Conservation (phyloP, 257 asterid species). For the Nicotiana benthamiana region DNA sequence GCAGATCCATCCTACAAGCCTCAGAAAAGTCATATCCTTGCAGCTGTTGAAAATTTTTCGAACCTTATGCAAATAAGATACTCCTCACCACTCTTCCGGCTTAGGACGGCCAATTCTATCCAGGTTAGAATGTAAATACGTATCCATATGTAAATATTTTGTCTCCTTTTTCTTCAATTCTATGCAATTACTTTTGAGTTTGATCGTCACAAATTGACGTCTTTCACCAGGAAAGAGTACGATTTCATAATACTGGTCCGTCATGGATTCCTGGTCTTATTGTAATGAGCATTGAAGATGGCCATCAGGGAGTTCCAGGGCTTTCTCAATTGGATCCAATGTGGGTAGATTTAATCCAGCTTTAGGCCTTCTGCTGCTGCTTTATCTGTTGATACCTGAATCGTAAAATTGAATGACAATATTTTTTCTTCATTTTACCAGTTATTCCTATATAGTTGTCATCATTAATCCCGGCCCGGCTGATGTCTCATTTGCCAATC, state of each 20-base stretch:
- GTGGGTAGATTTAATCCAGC: slow-evolving; percentile 28
- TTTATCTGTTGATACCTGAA: slow-evolving; percentile 10
- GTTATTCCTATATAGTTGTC: slow-evolving; percentile 61
- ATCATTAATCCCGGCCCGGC: slow-evolving; percentile 57
- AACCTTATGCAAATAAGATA: slow-evolving; percentile 64
- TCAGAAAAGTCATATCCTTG: slow-evolving; percentile 56
- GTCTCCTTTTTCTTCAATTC: neutral
- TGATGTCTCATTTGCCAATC: slow-evolving; percentile 39
- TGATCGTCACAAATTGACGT: slow-evolving; percentile 8
- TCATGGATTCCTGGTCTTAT: slow-evolving; percentile 71
- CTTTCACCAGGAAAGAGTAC: slow-evolving; percentile 58
- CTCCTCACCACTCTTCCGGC: slow-evolving; percentile 91
- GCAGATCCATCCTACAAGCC: slow-evolving; percentile 75
- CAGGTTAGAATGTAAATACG: slow-evolving; percentile 42
- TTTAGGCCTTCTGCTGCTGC: neutral
- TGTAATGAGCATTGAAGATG: slow-evolving; percentile 88
- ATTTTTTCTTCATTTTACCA: slow-evolving; percentile 23
- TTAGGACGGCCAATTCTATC: slow-evolving; percentile 54
- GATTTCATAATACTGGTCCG: slow-evolving; percentile 81
- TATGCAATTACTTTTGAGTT: neutral
- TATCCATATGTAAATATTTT: neutral
- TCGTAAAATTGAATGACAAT: slow-evolving; percentile 6
- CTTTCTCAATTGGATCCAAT: slow-evolving; percentile 64
- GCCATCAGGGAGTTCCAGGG: slow-evolving; percentile 61
- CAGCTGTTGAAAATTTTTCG: slow-evolving; percentile 66